phyloP scores from a whole-genome alignment of 139 green algal genomes.

The Ostreobium quekettii region DNA sequence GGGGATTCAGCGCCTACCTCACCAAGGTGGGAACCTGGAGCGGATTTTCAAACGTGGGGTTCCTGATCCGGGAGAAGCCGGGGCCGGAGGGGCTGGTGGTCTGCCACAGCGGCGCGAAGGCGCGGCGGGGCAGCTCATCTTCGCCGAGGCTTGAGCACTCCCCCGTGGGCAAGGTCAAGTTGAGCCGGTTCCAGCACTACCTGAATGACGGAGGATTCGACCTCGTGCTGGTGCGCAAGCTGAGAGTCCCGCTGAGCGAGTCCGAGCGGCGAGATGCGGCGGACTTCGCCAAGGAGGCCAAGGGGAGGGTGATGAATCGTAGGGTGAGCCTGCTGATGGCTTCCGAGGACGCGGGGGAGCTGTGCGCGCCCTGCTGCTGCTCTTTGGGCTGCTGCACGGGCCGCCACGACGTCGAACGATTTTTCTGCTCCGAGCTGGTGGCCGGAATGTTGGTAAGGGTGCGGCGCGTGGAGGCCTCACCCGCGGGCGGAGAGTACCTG shows the following conservation, averaged over 20 bases:
- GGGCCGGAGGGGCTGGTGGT: constrained; percentile 8
- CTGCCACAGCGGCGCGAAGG: neutral
- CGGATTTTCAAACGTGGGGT: neutral
- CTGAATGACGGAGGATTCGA: constrained; percentile 2
- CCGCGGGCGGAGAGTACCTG: no score
- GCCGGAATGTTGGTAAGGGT: constrained; percentile 15
- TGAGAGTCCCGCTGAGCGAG: neutral
- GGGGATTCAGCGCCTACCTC: neutral
- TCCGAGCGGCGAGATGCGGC: neutral
- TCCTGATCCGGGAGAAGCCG: constrained; percentile 3
- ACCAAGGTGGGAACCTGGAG: constrained; percentile 7
- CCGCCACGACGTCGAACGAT: constrained; percentile 6
- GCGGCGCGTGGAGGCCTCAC: neutral
- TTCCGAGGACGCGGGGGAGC: neutral
- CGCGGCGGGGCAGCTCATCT: neutral
- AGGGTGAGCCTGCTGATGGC: constrained; percentile 16
- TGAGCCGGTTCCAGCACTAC: neutral
- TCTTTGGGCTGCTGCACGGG: neutral
- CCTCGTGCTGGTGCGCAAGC: constrained; percentile 10
- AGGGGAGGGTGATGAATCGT: neutral
- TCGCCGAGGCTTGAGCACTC: no score
- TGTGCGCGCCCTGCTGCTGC: neutral
- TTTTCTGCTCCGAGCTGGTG: constrained; percentile 17
- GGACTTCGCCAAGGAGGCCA: neutral
- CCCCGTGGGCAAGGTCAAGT: neutral